Evolutionary conservation across 352 stramenopile genomes (phyloP), one percentile per base, ranked within the genome.

Genomic region (Pythium rishiriense): DNA sequence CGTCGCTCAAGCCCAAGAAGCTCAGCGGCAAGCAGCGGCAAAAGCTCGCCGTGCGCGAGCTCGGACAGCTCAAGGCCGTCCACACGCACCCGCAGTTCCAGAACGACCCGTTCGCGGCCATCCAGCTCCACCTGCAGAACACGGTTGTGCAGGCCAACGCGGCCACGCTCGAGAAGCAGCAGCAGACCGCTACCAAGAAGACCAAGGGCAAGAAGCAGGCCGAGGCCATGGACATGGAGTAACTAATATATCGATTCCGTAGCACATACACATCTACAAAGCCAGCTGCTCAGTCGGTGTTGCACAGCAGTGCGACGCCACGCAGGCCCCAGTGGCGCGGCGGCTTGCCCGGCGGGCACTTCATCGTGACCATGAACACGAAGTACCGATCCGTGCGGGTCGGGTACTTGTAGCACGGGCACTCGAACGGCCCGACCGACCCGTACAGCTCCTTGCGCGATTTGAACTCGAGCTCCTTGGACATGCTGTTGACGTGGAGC

Each of bases 361-460:
- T 93, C 83, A 96, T 93, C 26, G 83, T 96, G 47, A 98, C 94
- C 78, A 97, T 98, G 58, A 98, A 98, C 64, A 99, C 94, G 63
- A 98, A 98, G 75, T 98, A 98, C 19, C 91, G 86, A 64, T 99
- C 97, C 37, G 92, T 98, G 24, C 97, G 87, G 24, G 64, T 90
- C 19, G 89, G 82, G 75, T 99, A 99, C 84, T 98, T 99, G 89
- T 99, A 99, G 59, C 97, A 93, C 31, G 97, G 94, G 70, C 91
- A 98, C 72, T 98, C 92, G 67, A 98, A 99, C 1, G 94, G 90
- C 1, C 94, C 94, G 3, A 88, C 72, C 11, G 82, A 73, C 17
- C 94, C 94, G 72, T 98, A 98, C 4, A 96, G 77, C 68, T 98
- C 93, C 55, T 97, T 98, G 24, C 90, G 85, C 4, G 83, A 93